Evolutionary conservation across 495 filamentous ascomycete species (phyloP).

Genomic region (Neurospora sublineolata): DNA sequence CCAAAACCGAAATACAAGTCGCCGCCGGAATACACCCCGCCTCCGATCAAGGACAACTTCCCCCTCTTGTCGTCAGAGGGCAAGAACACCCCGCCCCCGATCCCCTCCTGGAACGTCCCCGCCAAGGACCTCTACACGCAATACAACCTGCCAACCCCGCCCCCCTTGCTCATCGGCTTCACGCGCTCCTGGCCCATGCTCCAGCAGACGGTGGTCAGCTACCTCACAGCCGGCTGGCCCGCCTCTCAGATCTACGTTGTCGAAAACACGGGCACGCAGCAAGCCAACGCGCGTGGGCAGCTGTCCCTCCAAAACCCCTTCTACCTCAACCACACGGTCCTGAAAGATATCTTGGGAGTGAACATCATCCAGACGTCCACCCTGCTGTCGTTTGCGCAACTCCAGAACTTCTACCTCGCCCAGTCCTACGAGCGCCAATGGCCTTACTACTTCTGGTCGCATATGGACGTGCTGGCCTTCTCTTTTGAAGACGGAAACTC

Average conservation of each 20-base stretch:
- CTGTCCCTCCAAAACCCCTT: conserved; percentile 50
- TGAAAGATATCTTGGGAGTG: conserved; percentile 40
- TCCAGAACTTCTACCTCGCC: conserved; percentile 52
- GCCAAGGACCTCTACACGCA: conserved; percentile 22
- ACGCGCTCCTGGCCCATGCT: conserved; percentile 48
- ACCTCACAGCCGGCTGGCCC: conserved; percentile 53
- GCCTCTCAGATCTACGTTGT: conserved; percentile 47
- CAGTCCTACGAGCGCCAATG: conserved; percentile 44
- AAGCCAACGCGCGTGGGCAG: conserved; percentile 38
- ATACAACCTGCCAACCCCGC: conserved; percentile 24
- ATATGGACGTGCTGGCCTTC: conserved; percentile 46
- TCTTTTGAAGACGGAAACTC: conserved; percentile 37
- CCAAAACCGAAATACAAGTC: conserved; percentile 24
- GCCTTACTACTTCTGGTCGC: conserved; percentile 49
- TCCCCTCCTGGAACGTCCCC: conserved; percentile 33
- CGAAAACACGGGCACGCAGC: conserved; percentile 53
- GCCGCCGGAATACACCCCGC: conserved; percentile 22
- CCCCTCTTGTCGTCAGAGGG: conserved; percentile 22
- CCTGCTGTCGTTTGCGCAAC: conserved; percentile 39
- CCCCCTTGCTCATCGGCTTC: conserved; percentile 50
- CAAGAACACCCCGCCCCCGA: conserved; percentile 22
- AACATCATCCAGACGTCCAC: conserved; percentile 47
- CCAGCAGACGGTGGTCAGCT: conserved; percentile 46
- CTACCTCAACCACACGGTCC: conserved; percentile 44
- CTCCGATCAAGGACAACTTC: conserved; percentile 27